These are phyloP conservation scores for Lasiosphaeria miniovina DNA, from an alignment of 495 filamentous ascomycete genomes.

Conservation along the genomic window DNA sequence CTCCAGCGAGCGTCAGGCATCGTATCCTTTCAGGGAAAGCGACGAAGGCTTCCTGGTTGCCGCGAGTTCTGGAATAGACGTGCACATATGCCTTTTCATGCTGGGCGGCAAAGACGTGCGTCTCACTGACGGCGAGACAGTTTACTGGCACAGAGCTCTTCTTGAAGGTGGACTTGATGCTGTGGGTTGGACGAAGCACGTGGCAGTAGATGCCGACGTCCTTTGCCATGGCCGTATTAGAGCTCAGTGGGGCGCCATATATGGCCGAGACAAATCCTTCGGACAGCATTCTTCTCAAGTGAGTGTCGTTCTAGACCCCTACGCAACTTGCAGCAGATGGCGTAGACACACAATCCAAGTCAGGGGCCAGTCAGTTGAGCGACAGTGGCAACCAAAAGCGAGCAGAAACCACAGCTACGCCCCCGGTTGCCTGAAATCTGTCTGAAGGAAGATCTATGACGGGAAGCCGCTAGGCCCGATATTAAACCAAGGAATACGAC, in stretches of 20 bases:
- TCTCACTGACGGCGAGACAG: conserved; percentile 74
- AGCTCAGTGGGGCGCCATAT: conserved; percentile 58
- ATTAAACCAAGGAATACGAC: not conserved
- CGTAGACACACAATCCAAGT: not conserved
- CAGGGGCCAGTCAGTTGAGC: not conserved
- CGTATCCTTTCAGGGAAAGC: conserved; percentile 83
- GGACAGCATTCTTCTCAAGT: conserved; percentile 59
- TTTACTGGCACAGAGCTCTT: conserved; percentile 80
- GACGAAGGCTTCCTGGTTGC: conserved; percentile 80
- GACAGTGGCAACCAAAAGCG: not conserved
- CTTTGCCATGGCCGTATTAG: conserved; percentile 63
- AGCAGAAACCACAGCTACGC: not conserved
- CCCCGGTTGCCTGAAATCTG: not conserved
- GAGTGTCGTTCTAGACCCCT: too few species aligned
- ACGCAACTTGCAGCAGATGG: too few species aligned
- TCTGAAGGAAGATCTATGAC: not conserved
- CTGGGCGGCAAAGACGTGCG: conserved; percentile 89
- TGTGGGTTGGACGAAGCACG: conserved; percentile 70
- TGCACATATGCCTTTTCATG: conserved; percentile 86
- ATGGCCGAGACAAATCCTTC: conserved; percentile 79
- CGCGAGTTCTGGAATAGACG: conserved; percentile 79
- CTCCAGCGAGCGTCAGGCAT: conserved; percentile 61
- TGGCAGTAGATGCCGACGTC: conserved; percentile 84
- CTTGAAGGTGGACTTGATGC: conserved; percentile 77
- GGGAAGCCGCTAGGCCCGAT: not conserved